Base-by-base conservation (phyloP, 2,329 filamentous ascomycete genomes). In the Corniculantispora saksenae region DNA sequence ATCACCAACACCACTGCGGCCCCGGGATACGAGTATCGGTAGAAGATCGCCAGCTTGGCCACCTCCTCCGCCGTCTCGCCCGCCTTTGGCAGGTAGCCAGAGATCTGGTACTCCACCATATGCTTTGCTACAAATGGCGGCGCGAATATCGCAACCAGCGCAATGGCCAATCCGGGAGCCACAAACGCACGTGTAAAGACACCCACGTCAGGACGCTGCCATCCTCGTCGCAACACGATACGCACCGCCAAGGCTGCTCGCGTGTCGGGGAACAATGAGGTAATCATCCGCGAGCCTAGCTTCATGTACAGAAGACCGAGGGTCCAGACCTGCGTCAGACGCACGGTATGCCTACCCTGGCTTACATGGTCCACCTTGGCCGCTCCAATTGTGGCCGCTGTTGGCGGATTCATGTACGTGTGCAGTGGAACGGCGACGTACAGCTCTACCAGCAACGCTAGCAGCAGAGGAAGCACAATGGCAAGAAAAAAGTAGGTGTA, bases 311-410 rank as follows among this genome's bases (percentile, higher is more conserved):
- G 84, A 25, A 99, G 85, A 5, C 95, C 95, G 1, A 99, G 82
- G 0, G 94, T 97, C 93, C 94, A 99, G 65, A 94, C 90, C 74
- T 98, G 94, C 50, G 98, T 89, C 67, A 98, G 84, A 67, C 96
- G 91, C 50, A 98, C 87, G 9, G 89, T 91, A 73, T 96, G 92
- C 3, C 75, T 74, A 17, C 75, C 75, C 8, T 45, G 47, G 10
- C 61, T 69, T 71, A 58, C 72, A 70, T 53, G 38, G 8, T 6
- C 70, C 66, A 4, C 64, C 69, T 25, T 71, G 68, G 66, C 45
- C 61, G 74, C 72, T 68, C 71, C 73, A 45, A 67, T 73, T 56
- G 64, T 76, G 48, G 66, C 75, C 53, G 67, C 72, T 10, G 72
- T 73, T 5, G 75, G 72, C 25, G 76, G 70, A 68, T 86, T 83